Evolutionary conservation across 176 grass and related monocot genomes (phyloP).

Genomic region (maize (Zea mays)): DNA sequence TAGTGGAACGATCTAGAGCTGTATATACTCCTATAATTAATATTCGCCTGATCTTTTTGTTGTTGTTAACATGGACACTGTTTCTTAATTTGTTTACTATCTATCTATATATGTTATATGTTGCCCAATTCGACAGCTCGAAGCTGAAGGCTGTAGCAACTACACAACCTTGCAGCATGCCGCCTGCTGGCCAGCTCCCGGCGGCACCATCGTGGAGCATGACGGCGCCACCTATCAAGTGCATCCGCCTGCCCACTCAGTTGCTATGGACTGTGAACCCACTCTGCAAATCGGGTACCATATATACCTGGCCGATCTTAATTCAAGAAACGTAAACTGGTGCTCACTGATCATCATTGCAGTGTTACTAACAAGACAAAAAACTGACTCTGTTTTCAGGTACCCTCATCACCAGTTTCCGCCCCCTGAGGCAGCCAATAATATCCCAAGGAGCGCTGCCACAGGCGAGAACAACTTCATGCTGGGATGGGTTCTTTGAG

Average conservation of each 20-base stretch:
- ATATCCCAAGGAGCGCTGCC: conserved; percentile 44
- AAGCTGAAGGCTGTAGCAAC: conserved; percentile 56
- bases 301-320: neutral
- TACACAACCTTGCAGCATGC: conserved; percentile 61
- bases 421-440: conserved; percentile 42
- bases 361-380: neutral
- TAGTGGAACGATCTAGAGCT: neutral
- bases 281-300: conserved; percentile 87
- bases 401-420: conserved; percentile 72
- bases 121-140: conserved; percentile 49
- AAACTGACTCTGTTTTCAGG: conserved; percentile 40
- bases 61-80: neutral
- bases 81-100: neutral
- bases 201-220: conserved; percentile 42
- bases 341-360: neutral
- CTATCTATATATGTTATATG: neutral
- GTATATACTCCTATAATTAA: neutral
- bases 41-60: neutral
- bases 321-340: neutral
- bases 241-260: conserved; percentile 55
- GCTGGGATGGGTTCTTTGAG: conserved; percentile 84
- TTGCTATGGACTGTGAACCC: conserved; percentile 69
- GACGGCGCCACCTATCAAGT: conserved; percentile 51
- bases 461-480: conserved; percentile 82
- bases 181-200: conserved; percentile 48